Evolutionary conservation across 208 protist genomes (phyloP), one percentile per base, ranked within the genome.

Genomic region (Trypanosoma boissoni): DNA sequence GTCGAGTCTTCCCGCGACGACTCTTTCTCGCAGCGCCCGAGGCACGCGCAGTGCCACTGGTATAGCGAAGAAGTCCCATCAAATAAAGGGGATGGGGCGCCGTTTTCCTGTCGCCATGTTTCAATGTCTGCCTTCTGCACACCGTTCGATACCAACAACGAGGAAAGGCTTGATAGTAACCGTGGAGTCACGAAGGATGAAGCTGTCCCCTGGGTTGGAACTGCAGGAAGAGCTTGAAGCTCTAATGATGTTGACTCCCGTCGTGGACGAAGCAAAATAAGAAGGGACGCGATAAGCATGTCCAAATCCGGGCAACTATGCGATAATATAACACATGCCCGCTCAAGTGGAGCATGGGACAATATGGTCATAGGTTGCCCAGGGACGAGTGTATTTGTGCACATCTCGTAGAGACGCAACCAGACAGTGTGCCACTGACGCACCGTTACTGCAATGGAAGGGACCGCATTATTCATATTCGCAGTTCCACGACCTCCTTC

Each of bases 301-400:
- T 55, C 64, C 12, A 69, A 28, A 51, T 78, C 72, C 8, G 66
- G 60, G 16, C 59, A 60, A 18, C 39, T 78, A 46, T 73, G 60
- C 37, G 68, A 34, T 36, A 78, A 57, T 16, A 69, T 52, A 29
- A 78, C 42, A 43, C 29, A 61, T 28, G 73, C 46, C 4, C 59
- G 64, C 20, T 78, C 72, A 23, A 69, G 48, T 26, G 69, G 29
- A 16, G 18, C 44, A 16, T 54, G 64, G 32, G 64, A 24, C 29
- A 71, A 53, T 18, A 28, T 0, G n/a, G 51, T 3, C 10, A n/a
- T 21, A 16, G 29, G 34, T 24, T 2, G 24, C 18, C 37, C 48
- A 0, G 3, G 14, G 5, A 9, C 1, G 10, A 0, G 23, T n/a
- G 48, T 44, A 59, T 39, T 39, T 12, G 34, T 12, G 6, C 12